Evolutionary conservation across 108 stramenopile species (phyloP).

Genomic region (Nitzschia sp.): DNA sequence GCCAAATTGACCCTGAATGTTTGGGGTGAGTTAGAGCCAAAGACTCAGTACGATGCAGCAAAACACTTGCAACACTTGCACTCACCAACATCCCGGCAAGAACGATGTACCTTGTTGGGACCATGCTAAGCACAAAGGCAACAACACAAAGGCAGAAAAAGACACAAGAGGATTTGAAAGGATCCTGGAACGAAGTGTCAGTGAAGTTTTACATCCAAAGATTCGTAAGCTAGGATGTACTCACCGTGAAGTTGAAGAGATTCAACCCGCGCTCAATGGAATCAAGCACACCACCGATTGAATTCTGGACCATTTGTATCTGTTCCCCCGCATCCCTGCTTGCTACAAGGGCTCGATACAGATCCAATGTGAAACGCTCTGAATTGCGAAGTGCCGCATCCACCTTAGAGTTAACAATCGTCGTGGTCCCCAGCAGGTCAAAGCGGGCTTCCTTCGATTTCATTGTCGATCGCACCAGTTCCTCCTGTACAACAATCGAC

Average conservation of each 20-base stretch:
- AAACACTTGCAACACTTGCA: too few relatives aligned
- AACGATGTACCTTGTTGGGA: constrained; percentile 43
- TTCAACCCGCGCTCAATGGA: constrained; percentile 64
- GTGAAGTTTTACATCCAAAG: neutral
- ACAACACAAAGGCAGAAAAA: constrained; percentile 21
- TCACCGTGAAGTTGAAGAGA: constrained; percentile 78
- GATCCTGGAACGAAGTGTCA: constrained; percentile 24
- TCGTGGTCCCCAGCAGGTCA: constrained; percentile 69
- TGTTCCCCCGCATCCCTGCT: too few relatives aligned
- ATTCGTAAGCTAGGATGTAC: neutral
- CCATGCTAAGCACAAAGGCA: constrained; percentile 36
- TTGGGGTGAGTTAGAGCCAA: neutral
- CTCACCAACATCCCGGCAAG: constrained; percentile 47
- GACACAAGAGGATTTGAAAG: constrained; percentile 48
- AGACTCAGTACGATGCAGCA: too few relatives aligned
- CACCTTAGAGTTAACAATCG: too few relatives aligned
- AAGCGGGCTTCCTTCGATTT: constrained; percentile 44
- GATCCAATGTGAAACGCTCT: neutral
- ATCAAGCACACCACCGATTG: constrained; percentile 64
- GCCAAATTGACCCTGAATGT: constrained; percentile 46
- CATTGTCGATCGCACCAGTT: constrained; percentile 52
- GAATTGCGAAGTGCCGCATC: too few relatives aligned
- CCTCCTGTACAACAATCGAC: constrained; percentile 54
- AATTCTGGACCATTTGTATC: constrained; percentile 63
- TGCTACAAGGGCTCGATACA: neutral